Evolutionary conservation across 164 flowering plant genomes (phyloP).

Genomic region (Cinnamomum micranthum): DNA sequence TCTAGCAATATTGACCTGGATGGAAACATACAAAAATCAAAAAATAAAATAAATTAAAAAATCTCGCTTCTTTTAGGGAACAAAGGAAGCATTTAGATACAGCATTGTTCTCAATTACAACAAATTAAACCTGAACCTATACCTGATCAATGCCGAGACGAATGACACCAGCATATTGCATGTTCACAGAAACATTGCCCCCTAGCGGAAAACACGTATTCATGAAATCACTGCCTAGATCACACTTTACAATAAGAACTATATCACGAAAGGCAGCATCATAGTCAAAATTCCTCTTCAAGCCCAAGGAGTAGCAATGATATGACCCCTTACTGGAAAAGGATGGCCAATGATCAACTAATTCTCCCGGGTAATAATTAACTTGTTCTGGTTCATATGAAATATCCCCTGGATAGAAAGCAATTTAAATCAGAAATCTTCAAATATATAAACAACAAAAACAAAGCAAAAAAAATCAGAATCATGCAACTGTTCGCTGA

Average conservation of each 20-base stretch:
- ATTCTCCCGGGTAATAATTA: conserved; percentile 52
- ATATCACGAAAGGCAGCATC: conserved; percentile 41
- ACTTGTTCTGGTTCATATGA: conserved; percentile 40
- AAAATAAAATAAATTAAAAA: not conserved
- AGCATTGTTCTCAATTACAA: not conserved
- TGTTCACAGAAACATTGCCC: conserved; percentile 35
- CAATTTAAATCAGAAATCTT: not conserved
- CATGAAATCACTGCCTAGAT: conserved; percentile 37
- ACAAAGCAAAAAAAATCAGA: not conserved
- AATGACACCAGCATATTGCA: conserved; percentile 40
- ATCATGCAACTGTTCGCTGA: not conserved
- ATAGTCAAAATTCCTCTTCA: conserved; percentile 33
- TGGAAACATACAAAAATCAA: conserved; percentile 4
- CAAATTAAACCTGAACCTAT: not conserved
- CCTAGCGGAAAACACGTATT: conserved; percentile 36
- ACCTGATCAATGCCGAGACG: conserved; percentile 49
- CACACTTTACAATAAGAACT: conserved; percentile 40
- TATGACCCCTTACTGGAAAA: conserved; percentile 17
- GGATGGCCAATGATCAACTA: conserved; percentile 27
- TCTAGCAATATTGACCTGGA: conserved; percentile 57
- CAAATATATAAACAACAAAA: not conserved
- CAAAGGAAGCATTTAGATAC: too few species aligned
- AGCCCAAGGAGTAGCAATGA: conserved; percentile 51
- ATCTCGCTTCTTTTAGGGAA: too few species aligned
- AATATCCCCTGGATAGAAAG: conserved; percentile 29